These are phyloP conservation scores for Exophiala calicioides DNA, from an alignment of 2,329 filamentous ascomycete species.

Conservation along the genomic window DNA sequence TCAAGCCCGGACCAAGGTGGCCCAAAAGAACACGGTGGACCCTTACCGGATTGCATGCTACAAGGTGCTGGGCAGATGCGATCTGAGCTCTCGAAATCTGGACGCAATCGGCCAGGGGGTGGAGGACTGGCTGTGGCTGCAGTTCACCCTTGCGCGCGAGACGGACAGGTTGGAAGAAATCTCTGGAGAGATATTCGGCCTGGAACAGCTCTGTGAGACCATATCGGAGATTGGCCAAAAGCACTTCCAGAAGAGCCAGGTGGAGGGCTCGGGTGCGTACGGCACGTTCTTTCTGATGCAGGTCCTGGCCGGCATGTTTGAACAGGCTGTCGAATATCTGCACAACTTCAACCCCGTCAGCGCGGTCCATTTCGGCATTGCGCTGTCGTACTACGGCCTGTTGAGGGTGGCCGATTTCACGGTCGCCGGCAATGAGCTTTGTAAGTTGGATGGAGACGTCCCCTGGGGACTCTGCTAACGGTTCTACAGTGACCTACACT, in stretches of 20 bases:
- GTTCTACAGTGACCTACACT: slow-evolving; percentile 53
- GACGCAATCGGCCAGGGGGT: slow-evolving; percentile 61
- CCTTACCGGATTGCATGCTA: slow-evolving; percentile 97
- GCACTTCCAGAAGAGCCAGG: slow-evolving; percentile 79
- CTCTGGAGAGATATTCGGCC: slow-evolving; percentile 62
- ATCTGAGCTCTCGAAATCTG: slow-evolving; percentile 58
- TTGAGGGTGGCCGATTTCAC: slow-evolving; percentile 82
- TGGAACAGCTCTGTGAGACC: slow-evolving; percentile 72
- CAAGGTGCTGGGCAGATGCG: slow-evolving; percentile 86
- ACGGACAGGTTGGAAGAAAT: slow-evolving; percentile 62
- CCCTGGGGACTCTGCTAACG: too few species aligned
- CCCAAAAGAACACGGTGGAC: slow-evolving; percentile 83
- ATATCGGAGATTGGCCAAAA: slow-evolving; percentile 86
- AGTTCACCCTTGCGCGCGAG: slow-evolving; percentile 64
- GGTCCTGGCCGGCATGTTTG: slow-evolving; percentile 86
- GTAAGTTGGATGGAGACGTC: too few species aligned
- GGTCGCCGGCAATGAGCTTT: slow-evolving; percentile 68
- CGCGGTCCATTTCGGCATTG: slow-evolving; percentile 91
- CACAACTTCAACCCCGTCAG: slow-evolving; percentile 91
- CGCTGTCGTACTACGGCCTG: slow-evolving; percentile 83
- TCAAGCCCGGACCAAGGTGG: slow-evolving; percentile 78
- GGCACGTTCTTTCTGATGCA: slow-evolving; percentile 94
- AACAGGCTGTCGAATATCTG: slow-evolving; percentile 87
- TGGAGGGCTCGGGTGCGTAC: slow-evolving; percentile 77
- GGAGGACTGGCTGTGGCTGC: slow-evolving; percentile 69